phyloP scores from a whole-genome alignment of 2,329 filamentous ascomycete species.

The Epichloe uncinata region DNA sequence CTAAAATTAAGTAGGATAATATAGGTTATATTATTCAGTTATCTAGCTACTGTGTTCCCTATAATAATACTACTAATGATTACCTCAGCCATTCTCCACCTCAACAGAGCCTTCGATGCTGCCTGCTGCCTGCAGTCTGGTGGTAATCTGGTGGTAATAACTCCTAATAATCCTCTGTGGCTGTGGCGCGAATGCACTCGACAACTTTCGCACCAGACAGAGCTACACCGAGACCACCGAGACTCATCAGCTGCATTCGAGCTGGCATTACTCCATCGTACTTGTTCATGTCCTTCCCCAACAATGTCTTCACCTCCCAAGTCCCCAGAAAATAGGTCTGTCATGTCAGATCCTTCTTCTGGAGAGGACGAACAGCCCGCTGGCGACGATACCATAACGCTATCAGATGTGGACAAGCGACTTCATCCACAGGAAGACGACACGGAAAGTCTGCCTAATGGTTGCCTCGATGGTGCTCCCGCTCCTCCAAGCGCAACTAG shows the following conservation, averaged over 20 bases:
- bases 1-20: no score
- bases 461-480: constrained; percentile 18
- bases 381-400: constrained; percentile 9
- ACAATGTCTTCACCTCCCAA: constrained; percentile 9
- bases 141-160: no score
- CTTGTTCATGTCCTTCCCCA: background rate
- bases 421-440: constrained; percentile 17
- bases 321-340: constrained; percentile 5
- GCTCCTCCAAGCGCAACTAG: constrained; percentile 11
- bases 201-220: no score
- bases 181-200: no score
- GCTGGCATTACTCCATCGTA: background rate
- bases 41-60: no score
- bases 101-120: no score
- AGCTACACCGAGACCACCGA: no score
- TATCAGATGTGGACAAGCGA: constrained; percentile 11
- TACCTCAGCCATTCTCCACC: no score
- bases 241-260: background rate
- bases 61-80: no score
- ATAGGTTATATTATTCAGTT: no score
- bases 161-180: no score
- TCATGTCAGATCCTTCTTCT: background rate
- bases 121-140: background rate
- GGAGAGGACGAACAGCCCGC: constrained; percentile 6
- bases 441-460: constrained; percentile 24